Conservation (phyloP, 306 rosid genomes). For the Vigna nakashimae region DNA sequence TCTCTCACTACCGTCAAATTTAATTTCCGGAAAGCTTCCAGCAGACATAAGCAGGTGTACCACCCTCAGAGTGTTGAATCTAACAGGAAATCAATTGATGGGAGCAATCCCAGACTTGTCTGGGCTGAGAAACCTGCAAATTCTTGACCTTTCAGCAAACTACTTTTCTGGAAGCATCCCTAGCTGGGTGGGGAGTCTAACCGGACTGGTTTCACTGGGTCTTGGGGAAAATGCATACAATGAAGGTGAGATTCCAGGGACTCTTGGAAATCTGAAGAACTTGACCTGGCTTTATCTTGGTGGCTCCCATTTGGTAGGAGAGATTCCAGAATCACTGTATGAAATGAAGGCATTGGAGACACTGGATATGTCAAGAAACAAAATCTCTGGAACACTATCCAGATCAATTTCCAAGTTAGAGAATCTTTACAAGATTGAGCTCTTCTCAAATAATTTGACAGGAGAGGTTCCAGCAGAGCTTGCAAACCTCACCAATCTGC, state of each 20-base stretch:
- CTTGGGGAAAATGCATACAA: slow-evolving; percentile 68
- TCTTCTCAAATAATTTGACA: slow-evolving; percentile 65
- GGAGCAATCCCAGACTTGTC: slow-evolving; percentile 84
- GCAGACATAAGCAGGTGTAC: slow-evolving; percentile 52
- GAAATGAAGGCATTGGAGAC: slow-evolving; percentile 71
- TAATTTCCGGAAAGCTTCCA: slow-evolving; percentile 74
- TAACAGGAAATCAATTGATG: slow-evolving; percentile 59
- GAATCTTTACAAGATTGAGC: slow-evolving; percentile 76
- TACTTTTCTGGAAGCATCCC: slow-evolving; percentile 69
- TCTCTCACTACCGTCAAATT: slow-evolving; percentile 65
- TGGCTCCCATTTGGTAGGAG: slow-evolving; percentile 71
- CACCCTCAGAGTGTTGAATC: slow-evolving; percentile 72
- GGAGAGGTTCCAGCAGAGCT: slow-evolving; percentile 81
- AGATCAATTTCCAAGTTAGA: slow-evolving; percentile 71
- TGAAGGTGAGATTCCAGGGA: slow-evolving; percentile 64
- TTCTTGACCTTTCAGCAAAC: slow-evolving; percentile 78
- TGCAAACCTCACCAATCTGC: slow-evolving; percentile 69
- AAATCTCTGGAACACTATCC: slow-evolving; percentile 73
- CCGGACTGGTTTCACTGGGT: slow-evolving; percentile 56
- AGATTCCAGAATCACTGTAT: slow-evolving; percentile 79
- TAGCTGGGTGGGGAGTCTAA: slow-evolving; percentile 77
- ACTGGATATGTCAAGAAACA: slow-evolving; percentile 81
- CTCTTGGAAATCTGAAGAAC: slow-evolving; percentile 70
- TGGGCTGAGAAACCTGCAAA: slow-evolving; percentile 57
- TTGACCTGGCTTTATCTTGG: slow-evolving; percentile 81